A percentile compares a stretch with the other conserved stretches of the same genome.
phyloP scores from a whole-genome alignment of 257 asterid genomes.

The Oldenlandia corymbosa region DNA sequence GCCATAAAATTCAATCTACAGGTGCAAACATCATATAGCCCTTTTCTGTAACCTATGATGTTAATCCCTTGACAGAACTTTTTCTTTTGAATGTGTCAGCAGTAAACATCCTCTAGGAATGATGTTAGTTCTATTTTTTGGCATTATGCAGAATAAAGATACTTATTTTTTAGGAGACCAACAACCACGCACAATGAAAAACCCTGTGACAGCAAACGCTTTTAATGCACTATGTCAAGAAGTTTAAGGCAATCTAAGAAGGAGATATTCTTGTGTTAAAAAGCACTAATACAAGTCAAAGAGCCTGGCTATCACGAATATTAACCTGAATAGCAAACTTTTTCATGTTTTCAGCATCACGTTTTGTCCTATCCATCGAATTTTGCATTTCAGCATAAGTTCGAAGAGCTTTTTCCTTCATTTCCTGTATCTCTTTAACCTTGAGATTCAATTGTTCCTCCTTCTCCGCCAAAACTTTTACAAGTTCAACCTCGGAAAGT shows the following conservation, averaged over 20 bases:
- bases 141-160: not conserved
- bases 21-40: not conserved
- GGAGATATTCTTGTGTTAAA: not conserved
- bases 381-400: constrained; percentile 80
- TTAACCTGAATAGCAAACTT: constrained; percentile 79
- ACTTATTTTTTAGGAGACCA: not conserved
- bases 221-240: not conserved
- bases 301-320: constrained; percentile 2
- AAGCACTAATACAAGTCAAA: not conserved
- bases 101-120: not conserved
- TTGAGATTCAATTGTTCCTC: constrained; percentile 47
- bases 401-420: constrained; percentile 72
- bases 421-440: constrained; percentile 48
- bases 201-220: not conserved
- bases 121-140: no score
- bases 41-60: not conserved
- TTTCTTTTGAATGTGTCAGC: not conserved
- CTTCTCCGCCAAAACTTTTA: constrained; percentile 66
- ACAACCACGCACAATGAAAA: not conserved
- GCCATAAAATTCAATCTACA: not conserved
- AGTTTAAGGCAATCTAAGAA: not conserved
- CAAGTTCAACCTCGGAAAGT: constrained; percentile 63
- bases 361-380: constrained; percentile 63
- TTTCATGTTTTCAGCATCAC: constrained; percentile 78
- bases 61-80: not conserved